Evolutionary conservation across 805 yeast species (phyloP), one percentile per base, ranked within the genome.

Genomic region (Sugiyamaella floridensis): DNA sequence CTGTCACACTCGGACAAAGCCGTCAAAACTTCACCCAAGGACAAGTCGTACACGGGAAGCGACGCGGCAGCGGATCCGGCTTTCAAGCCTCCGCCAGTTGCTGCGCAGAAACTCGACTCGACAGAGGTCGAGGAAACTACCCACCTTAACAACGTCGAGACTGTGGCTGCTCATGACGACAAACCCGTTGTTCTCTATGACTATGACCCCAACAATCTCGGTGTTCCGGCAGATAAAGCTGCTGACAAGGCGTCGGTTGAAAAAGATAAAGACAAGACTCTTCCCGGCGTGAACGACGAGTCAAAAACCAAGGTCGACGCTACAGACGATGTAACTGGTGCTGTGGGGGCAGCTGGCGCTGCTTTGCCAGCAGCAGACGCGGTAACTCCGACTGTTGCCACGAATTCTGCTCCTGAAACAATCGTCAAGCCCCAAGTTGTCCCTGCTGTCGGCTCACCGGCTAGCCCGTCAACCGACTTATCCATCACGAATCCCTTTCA

Each of bases 11-110:
- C 60, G 47, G 67, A 63, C 52, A 54, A 58, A 45, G 71, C 69
- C n/a, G 56, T 61, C 51, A 65, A 66, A 51, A 58, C 63, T 48
- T 60, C 70, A 15, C 72, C 72, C 10, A 66, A 67, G 56, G 72
- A 67, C 55, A 62, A 63, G 43, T 56, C 63, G 16, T 57, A 55
- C 43, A 62, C 60, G 47, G 54, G 54, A 37, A 22, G 37, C 37
- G 37, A 32, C 4, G 37, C 9, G n/a, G 37, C n/a, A 10, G 41
- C 54, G 7, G 40, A 29, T 22, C n/a, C 48, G 26, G 41, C 11
- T 18, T 65, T 60, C 58, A 57, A 57, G 40, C 48, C 65, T 56
- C 55, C 59, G 37, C 53, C 62, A 51, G 32, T 50, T 28, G 52
- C 47, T 14, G 48, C 45, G 49, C 57, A 58, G 43, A 54, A 58